phyloP scores from a whole-genome alignment of 352 stramenopile genomes.

The Phytopythium litorale region DNA sequence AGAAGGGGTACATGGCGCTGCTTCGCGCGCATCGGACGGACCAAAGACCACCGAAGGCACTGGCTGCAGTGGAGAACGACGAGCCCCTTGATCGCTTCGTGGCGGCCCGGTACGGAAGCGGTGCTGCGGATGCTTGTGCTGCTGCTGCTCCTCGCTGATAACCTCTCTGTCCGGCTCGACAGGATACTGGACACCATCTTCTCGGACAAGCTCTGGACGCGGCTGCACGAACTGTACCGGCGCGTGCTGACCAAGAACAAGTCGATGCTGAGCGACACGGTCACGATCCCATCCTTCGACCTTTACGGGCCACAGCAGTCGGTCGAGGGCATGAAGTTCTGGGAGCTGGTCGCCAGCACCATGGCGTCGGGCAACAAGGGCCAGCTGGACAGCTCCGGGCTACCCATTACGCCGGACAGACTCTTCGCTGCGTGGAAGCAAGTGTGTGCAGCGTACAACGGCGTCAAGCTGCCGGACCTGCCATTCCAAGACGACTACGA shows the following conservation, averaged over 20 bases:
- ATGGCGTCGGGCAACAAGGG: not conserved
- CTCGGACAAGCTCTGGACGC: constrained; percentile 16
- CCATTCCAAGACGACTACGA: not conserved
- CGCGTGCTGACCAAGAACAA: constrained; percentile 12
- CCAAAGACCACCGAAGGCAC: not conserved
- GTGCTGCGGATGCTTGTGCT: not conserved
- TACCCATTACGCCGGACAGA: not conserved
- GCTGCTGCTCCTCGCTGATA: not conserved
- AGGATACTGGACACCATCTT: constrained; percentile 15
- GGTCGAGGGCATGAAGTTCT: constrained; percentile 10
- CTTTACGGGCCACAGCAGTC: constrained; percentile 17
- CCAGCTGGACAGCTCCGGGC: not conserved
- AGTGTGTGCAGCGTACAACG: constrained; percentile 9
- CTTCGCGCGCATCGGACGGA: constrained; percentile 14
- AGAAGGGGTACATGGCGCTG: constrained; percentile 33
- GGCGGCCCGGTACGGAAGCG: not conserved
- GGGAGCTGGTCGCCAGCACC: constrained; percentile 7
- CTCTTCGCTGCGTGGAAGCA: constrained; percentile 11
- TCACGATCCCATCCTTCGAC: constrained; percentile 13
- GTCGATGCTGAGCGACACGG: constrained; percentile 19
- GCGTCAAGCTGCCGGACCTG: not conserved
- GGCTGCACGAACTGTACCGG: constrained; percentile 11
- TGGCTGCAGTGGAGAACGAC: not conserved
- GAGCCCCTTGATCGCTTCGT: not conserved
- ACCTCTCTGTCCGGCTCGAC: not conserved